Evolutionary conservation across 305 asterid genomes (phyloP), one percentile per base, ranked within the genome.

Genomic region (Fraxinus baroniana): DNA sequence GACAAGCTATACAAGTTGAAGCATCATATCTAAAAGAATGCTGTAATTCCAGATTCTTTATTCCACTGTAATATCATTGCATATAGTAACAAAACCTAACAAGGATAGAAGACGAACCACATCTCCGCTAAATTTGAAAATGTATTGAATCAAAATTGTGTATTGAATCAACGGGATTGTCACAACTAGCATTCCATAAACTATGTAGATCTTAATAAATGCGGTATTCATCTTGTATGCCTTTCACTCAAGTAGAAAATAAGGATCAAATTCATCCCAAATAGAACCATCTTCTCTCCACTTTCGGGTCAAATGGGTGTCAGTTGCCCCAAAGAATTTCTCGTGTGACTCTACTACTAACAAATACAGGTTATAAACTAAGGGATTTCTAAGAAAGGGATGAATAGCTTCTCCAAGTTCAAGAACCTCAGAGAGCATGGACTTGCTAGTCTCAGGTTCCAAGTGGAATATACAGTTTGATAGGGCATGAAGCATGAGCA

Each of bases 261-360:
- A 94, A 81, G 95, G 98, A 86, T 91, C 84, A 83, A 89, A 92
- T 49, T 86, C 91, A n/a, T 86, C 92, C 98, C 98, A 96, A 13
- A 52, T 78, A 36, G 88, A 88, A 52, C 82, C 86, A 68, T 84
- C 28, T 24, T 71, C 88, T 44, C 79, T 83, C 87, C 82, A 83
- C 72, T 76, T 86, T 71, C 77, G 82, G 66, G 60, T 79, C 85
- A 83, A 82, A 62, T 73, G 73, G 1, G 83, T 82, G 74, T 81
- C 83, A 79, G 10, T 73, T 74, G 73, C 81, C 1, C 93, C 90
- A 55, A 85, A 78, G 77, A 83, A 81, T 77, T 88, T 92, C 87
- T 89, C 94, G 81, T 94, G 95, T 52, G 86, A 87, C 89, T 86
- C 81, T 4, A 91, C 82, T 74, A 91, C 89, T 32, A 86, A 80